phyloP scores from a whole-genome alignment of 495 filamentous ascomycete genomes.

The Parmelia sp. region DNA sequence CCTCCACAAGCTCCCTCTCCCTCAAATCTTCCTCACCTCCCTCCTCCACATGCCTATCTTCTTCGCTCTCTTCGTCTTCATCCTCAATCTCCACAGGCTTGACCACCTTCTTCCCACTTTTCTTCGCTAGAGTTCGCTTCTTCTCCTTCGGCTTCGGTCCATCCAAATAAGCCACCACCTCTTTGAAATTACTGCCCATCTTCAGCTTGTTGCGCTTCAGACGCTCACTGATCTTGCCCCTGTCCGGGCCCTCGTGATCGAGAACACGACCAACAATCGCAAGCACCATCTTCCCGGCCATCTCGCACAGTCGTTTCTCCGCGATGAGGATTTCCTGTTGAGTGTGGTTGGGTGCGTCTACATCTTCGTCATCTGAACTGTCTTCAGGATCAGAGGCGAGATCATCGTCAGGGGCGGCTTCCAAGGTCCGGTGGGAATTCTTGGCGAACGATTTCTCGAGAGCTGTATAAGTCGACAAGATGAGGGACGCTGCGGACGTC shows the following conservation, averaged over 20 bases:
- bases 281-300: slow-evolving; percentile 75
- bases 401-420: slow-evolving; percentile 61
- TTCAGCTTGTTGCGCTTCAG: slow-evolving; percentile 59
- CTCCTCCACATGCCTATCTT: slow-evolving; percentile 47
- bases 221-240: slow-evolving; percentile 55
- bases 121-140: slow-evolving; percentile 25
- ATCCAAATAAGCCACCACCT: slow-evolving; percentile 69
- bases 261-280: slow-evolving; percentile 66
- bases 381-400: slow-evolving; percentile 54
- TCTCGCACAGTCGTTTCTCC: slow-evolving; percentile 76
- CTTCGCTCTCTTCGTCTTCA: slow-evolving; percentile 41
- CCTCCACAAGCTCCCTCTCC: slow-evolving; percentile 52
- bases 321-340: slow-evolving; percentile 53
- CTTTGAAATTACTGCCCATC: slow-evolving; percentile 69
- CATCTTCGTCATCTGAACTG: slow-evolving; percentile 45
- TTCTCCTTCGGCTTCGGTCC: slow-evolving; percentile 44
- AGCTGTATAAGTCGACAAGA: slow-evolving; percentile 65
- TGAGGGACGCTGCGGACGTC: slow-evolving; percentile 48
- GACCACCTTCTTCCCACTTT: slow-evolving; percentile 36
- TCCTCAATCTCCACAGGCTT: slow-evolving; percentile 41
- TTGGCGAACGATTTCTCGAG: slow-evolving; percentile 72
- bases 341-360: slow-evolving; percentile 42
- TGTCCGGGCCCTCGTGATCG: slow-evolving; percentile 52
- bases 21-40: slow-evolving; percentile 57
- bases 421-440: slow-evolving; percentile 57